Evolutionary conservation across 2,329 filamentous ascomycete genomes (phyloP), one percentile per base, ranked within the genome.

Genomic region (Botryotinia narcissicola): DNA sequence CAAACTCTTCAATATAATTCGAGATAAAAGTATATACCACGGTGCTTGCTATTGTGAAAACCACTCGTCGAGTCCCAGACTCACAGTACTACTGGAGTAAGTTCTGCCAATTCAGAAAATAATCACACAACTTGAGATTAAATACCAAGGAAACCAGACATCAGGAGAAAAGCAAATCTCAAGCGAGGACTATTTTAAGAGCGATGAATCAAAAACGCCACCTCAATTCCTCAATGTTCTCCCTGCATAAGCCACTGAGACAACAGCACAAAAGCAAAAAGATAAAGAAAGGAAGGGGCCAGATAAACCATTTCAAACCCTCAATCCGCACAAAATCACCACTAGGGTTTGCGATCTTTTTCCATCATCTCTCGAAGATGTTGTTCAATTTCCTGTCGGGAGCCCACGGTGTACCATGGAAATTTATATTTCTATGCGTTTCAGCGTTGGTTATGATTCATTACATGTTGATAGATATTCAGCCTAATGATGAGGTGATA

Each of bases 371-470:
- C 10, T 57, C 16, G 40, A 73, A 59, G 40, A 73, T 73, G 71
- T 20, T 62, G 16, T 60, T 60, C 22, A 73, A 61, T 37, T 68
- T 68, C 12, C 32, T 69, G 25, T 51, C 62, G 14, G 64, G 63
- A 40, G 40, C 59, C 40, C 54, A 70, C 62, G 66, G 63, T 1
- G 35, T 73, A 48, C 72, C 72, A 48, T 73, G 72, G 72, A 73
- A 73, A 16, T 42, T 63, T n/a, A 32, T 71, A 16, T 44, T 73
- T 71, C 20, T 54, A 22, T 73, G 59, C 46, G 22, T 71, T 25
- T 61, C 72, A 3, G 37, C 44, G 9, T 16, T 73, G 18, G 6
- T 73, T 20, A 70, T 73, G 51, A 25, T 73, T 35, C 72, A 73
- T 42, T 71, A 63, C 35, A 44, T 61, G 32, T 46, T 73, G 37